These are phyloP conservation scores for Wickerhamiella dianesei DNA, from an alignment of 805 yeast genomes.

Conservation along the genomic window DNA sequence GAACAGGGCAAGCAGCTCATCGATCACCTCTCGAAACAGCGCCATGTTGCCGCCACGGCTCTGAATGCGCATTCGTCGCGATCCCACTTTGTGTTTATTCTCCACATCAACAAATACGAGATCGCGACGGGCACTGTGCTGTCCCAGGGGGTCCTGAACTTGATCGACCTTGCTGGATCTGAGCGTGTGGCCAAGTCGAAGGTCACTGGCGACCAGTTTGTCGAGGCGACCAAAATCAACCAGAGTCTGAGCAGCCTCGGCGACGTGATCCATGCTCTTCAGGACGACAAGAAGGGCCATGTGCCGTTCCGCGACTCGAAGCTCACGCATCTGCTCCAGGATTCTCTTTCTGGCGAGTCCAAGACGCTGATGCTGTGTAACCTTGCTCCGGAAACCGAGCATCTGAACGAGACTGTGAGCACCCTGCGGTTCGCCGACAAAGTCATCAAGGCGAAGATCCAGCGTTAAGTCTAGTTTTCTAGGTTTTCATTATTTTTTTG, in stretches of 20 bases:
- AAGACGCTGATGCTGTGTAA: constrained; percentile 91
- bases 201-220: constrained; percentile 64
- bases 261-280: constrained; percentile 70
- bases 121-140: constrained; percentile 29
- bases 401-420: constrained; percentile 65
- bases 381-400: constrained; percentile 50
- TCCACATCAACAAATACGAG: constrained; percentile 32
- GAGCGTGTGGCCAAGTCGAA: constrained; percentile 68
- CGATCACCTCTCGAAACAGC: constrained; percentile 39
- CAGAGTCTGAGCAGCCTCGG: constrained; percentile 78
- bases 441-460: constrained; percentile 14
- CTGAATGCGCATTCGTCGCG: constrained; percentile 79
- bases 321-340: constrained; percentile 69
- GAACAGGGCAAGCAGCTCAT: constrained; percentile 40
- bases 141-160: constrained; percentile 49
- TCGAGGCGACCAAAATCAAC: constrained; percentile 82
- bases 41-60: constrained; percentile 71
- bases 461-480: no score
- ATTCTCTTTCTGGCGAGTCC: constrained; percentile 71
- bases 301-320: constrained; percentile 60
- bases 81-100: constrained; percentile 72
- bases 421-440: constrained; percentile 79
- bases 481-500: no score
- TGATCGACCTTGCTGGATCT: constrained; percentile 89
- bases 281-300: constrained; percentile 32